Base-by-base conservation (phyloP, 2,329 filamentous ascomycete species). In the Berkeleyomyces rouxiae region DNA sequence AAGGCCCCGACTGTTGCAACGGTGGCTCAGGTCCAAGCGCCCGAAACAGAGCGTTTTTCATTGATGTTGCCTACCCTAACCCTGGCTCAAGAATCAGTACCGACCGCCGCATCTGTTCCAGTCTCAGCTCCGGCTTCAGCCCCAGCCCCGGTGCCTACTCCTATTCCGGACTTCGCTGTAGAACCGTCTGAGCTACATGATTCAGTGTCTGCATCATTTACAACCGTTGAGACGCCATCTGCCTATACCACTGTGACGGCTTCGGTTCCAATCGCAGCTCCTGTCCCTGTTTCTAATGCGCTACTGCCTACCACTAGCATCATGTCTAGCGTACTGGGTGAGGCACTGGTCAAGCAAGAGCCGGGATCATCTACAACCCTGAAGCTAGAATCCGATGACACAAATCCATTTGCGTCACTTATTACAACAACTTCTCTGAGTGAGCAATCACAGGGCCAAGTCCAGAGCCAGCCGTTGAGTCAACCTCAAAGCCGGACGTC, bases 191-290 rank as follows among this genome's bases (percentile, higher is more conserved):
- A 23, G 23, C 2, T 23, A 23, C 23, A 23, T 23, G 31, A 13
- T 55, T 31, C 31, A 37, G 23, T 40, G 42, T n/a, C 59, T 13
- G 59, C 13, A 7, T 43, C 59, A 13, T 44, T 43, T 39, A 33
- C 16, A 11, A 43, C 10, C 13, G 53, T 37, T 11, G 53, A 59
- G 33, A 62, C 47, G 2, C 60, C 63, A 5, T 46, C 55, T 7
- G 55, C 57, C 13, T 47, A 57, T n/a, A 64, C 59, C 13, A 61
- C 59, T 6, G 60, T 64, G 10, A 11, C 63, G 7, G 63, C 60
- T 11, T 64, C 60, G 4, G 63, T 64, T 23, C 47, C 63, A 5
- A 36, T 64, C 16, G 43, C 36, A 16, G 63, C 63, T 13, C 63
- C 63, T 2, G 47, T 62, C 40, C 63, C 63, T 11, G 61, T 64